Conservation (phyloP, 257 asterid genomes). For the Jaltomata sinuosa region DNA sequence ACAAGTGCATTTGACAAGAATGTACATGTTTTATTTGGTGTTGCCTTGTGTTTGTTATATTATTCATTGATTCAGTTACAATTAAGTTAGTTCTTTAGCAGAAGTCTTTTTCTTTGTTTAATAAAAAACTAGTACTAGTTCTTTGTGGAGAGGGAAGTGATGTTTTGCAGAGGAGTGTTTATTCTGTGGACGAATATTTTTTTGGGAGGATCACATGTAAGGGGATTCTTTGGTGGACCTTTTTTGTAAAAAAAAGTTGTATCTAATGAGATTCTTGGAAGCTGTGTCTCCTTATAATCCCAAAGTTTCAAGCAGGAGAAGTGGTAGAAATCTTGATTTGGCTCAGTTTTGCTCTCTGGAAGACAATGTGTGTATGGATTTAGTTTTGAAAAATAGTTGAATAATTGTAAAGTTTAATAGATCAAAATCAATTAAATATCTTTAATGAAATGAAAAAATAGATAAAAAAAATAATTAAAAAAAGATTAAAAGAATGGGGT, state of each 20-base stretch:
- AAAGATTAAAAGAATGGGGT: neutral
- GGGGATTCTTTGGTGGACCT: neutral
- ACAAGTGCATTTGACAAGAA: constrained; percentile 10
- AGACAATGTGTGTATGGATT: neutral
- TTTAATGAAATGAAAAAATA: neutral
- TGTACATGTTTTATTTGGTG: constrained; percentile 17
- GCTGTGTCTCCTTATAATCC: neutral
- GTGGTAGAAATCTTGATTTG: neutral
- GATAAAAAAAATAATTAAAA: neutral
- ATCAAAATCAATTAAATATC: neutral
- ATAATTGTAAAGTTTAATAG: neutral
- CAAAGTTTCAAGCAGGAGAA: neutral
- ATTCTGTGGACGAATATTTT: neutral
- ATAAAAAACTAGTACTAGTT: neutral
- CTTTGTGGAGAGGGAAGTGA: neutral
- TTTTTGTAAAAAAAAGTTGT: neutral
- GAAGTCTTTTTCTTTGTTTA: neutral
- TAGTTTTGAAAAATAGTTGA: neutral
- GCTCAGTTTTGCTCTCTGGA: neutral
- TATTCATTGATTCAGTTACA: constrained; percentile 32
- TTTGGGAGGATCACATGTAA: neutral
- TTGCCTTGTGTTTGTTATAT: constrained; percentile 30
- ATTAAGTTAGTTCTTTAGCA: neutral
- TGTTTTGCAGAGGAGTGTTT: neutral
- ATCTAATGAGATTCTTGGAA: constrained; percentile 3